These are phyloP conservation scores for Aspergillus sclerotiicarbonarius DNA, from an alignment of 495 filamentous ascomycete genomes.

Conservation along the genomic window DNA sequence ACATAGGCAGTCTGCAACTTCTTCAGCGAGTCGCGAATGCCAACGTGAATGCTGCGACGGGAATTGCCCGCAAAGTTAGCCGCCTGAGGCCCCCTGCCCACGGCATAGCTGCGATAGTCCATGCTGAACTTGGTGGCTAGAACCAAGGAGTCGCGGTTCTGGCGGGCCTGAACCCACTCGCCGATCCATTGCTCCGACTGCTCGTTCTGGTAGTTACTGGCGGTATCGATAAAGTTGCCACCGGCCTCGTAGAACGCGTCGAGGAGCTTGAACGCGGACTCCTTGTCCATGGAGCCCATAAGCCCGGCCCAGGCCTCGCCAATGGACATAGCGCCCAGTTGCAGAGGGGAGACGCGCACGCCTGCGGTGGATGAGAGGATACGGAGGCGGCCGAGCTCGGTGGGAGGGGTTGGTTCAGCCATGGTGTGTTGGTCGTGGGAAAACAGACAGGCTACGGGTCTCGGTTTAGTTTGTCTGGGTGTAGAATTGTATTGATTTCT, in stretches of 20 bases:
- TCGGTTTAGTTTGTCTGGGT: too few relatives aligned
- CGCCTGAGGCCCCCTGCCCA: conserved; percentile 55
- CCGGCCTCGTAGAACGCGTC: conserved; percentile 50
- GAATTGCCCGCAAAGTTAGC: conserved; percentile 58
- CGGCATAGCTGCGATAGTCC: conserved; percentile 20
- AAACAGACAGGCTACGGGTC: too few relatives aligned
- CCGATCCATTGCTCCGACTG: conserved; percentile 52
- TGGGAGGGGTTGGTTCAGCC: conserved; percentile 3
- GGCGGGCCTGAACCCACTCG: conserved; percentile 52
- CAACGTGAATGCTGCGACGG: conserved; percentile 54
- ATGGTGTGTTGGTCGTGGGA: too few relatives aligned
- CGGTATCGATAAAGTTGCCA: conserved; percentile 55
- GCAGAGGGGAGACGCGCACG: conserved; percentile 59
- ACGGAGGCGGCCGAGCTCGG: conserved; percentile 36
- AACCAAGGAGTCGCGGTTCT: conserved; percentile 63
- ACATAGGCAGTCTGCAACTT: conserved; percentile 68
- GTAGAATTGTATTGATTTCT: too few relatives aligned
- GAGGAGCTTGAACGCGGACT: conserved; percentile 48
- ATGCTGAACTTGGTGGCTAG: conserved; percentile 71
- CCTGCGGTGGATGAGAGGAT: conserved; percentile 59
- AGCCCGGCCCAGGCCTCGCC: conserved; percentile 52
- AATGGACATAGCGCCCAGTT: conserved; percentile 63
- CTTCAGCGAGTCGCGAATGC: conserved; percentile 52
- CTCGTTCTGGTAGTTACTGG: conserved; percentile 55
- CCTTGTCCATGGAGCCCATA: conserved; percentile 51